Base-by-base conservation (phyloP, 495 filamentous ascomycete species). In the Niebla homalea region DNA sequence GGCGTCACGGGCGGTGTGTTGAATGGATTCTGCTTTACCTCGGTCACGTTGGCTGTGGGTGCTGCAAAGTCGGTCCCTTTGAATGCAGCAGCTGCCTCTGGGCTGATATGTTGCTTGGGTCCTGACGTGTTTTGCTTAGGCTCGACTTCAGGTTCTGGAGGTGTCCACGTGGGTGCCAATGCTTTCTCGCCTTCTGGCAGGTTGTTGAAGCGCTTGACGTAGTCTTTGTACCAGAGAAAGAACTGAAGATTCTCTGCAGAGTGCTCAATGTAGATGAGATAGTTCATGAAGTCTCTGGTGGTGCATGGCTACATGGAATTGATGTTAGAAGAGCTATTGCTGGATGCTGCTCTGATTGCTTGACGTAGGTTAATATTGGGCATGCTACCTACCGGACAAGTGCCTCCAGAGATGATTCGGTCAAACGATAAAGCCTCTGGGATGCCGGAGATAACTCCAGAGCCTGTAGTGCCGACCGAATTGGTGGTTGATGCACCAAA, bases 231-330 rank as follows among this genome's bases (percentile, higher is more conserved):
- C 85, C 85, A 89, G 15, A 89, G 75, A 61, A 70, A 85, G 65
- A 89, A 89, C 62, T 89, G 84, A 25, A 89, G 71, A 61, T 87
- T 87, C 65, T 89, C 84, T 43, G 85, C 79, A 12, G 78, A 63
- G 35, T 78, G 77, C 59, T 87, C 84, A 44, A 89, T 74, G 62
- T 87, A 85, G 46, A 79, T 69, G 39, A 87, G 70, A 59, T 86
- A 89, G 64, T 85, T 83, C 79, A 87, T 84, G 60, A 89, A 88
- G 55, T 89, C 84, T 23, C 83, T 75, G 23, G 74, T 58, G 0
- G 85, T 87, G 60, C 78, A 78, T 22, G 85, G 85, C 84, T 88
- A 53, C n/a, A 44, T 8, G 38, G 19, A 47, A 41, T 23, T 29
- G 12, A 15, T 22, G 46, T 36, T 36, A 20, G 19, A 5, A 32